Percentiles rank a stretch among this genome's conserved stretches.
phyloP scores from a whole-genome alignment of 805 yeast species.

The Henningerozyma blattae region DNA sequence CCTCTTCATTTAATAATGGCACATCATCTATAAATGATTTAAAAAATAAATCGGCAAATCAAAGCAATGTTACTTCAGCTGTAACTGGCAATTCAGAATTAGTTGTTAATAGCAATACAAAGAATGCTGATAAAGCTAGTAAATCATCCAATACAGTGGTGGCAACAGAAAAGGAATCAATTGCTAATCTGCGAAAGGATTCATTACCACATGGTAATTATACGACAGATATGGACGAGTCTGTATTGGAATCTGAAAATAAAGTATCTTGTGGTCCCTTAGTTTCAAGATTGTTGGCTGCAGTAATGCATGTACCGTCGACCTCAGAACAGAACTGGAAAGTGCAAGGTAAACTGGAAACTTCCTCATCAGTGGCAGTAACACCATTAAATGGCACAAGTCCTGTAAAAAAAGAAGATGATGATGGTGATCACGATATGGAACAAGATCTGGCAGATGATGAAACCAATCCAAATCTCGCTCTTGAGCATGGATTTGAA shows the following conservation, averaged over 20 bases:
- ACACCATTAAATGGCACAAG: conserved; percentile 1
- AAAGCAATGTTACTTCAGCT: neutral
- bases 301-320: no score
- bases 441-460: neutral
- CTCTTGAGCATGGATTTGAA: conserved; percentile 8
- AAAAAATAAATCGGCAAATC: neutral
- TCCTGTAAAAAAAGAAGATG: conserved; percentile 10
- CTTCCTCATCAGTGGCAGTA: neutral
- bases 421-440: conserved; percentile 12
- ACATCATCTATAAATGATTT: no score
- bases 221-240: conserved; percentile 41
- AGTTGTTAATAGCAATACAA: no score
- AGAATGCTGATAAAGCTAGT: no score
- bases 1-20: no score
- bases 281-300: conserved; percentile 71
- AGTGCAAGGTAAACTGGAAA: conserved; percentile 19
- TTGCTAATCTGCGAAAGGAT: conserved; percentile 21
- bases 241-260: conserved; percentile 53
- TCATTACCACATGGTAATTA: conserved; percentile 39
- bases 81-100: no score
- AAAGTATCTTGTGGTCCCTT: conserved; percentile 79
- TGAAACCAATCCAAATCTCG: conserved; percentile 6
- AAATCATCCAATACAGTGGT: no score
- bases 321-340: no score
- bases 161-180: conserved; percentile 26